Evolutionary conservation across 2,329 filamentous ascomycete genomes (phyloP).

Genomic region (Lasiodiplodia sp.): DNA sequence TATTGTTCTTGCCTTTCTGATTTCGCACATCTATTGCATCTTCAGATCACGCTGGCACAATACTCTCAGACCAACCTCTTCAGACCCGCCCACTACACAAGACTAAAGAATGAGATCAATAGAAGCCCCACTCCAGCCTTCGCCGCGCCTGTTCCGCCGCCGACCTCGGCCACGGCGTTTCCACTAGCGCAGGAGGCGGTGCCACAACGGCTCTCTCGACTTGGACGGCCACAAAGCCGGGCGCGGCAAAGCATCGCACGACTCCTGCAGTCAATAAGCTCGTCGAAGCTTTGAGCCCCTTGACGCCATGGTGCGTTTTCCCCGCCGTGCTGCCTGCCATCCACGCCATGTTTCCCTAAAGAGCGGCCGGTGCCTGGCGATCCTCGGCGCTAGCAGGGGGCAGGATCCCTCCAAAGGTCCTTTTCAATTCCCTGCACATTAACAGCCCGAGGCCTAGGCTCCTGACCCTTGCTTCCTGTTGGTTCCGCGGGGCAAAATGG

Average conservation of each 20-base stretch:
- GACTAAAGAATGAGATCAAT: too few species aligned
- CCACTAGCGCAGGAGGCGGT: constrained; percentile 11
- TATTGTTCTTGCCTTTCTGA: too few species aligned
- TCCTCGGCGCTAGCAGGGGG: constrained; percentile 22
- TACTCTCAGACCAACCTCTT: too few species aligned
- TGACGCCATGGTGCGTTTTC: neutral
- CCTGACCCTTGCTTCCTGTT: neutral
- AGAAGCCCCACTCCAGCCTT: neutral
- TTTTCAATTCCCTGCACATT: neutral
- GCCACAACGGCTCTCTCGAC: constrained; percentile 14
- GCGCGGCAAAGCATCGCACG: neutral
- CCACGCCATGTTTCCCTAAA: neutral
- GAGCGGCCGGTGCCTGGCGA: constrained; percentile 13
- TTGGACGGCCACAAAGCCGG: constrained; percentile 4
- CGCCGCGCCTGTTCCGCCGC: neutral
- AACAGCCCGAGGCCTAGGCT: neutral
- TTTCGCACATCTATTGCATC: too few species aligned
- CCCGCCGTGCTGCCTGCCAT: constrained; percentile 4
- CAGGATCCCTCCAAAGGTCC: constrained; percentile 15
- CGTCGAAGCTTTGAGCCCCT: constrained; percentile 15
- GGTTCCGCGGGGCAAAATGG: neutral
- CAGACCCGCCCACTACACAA: too few species aligned
- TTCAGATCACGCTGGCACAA: too few species aligned
- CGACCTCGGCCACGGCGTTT: neutral
- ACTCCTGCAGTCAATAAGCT: constrained; percentile 1